Conservation (phyloP, 192 early-diverging fungal genomes). For the Funneliformis mosseae region DNA sequence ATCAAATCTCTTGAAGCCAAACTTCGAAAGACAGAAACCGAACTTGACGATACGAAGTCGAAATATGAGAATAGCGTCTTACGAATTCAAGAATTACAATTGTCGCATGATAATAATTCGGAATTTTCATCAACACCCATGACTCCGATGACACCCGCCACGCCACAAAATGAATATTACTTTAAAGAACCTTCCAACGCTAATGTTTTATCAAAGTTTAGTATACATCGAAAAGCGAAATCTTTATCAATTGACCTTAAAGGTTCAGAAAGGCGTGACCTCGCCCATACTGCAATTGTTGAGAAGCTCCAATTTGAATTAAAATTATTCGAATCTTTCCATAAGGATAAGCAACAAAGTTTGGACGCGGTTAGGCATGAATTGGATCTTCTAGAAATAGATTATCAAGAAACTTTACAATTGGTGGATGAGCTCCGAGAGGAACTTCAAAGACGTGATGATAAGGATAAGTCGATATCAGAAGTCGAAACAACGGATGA, state of each 20-base stretch:
- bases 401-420: slow-evolving; percentile 18
- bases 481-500: background rate
- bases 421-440: background rate
- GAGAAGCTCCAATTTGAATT: slow-evolving; percentile 18
- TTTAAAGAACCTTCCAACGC: background rate
- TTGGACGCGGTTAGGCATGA: slow-evolving; percentile 3
- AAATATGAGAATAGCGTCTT: background rate
- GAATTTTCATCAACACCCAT: background rate
- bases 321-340: slow-evolving; percentile 9
- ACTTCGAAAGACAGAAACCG: background rate
- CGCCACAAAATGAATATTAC: background rate
- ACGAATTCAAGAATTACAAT: background rate
- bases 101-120: background rate
- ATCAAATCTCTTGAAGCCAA: slow-evolving; percentile 11
- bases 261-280: background rate
- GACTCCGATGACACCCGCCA: background rate
- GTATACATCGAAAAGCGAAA: slow-evolving; percentile 4
- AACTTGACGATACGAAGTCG: background rate
- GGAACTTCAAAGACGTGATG: slow-evolving; percentile 6
- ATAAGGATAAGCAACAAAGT: slow-evolving; percentile 5
- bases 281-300: background rate
- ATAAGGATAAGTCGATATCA: background rate
- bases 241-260: slow-evolving; percentile 3
- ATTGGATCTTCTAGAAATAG: background rate
- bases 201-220: background rate